phyloP scores from a whole-genome alignment of 192 early-diverging fungal species.

The Coemansia guatemalensis region DNA sequence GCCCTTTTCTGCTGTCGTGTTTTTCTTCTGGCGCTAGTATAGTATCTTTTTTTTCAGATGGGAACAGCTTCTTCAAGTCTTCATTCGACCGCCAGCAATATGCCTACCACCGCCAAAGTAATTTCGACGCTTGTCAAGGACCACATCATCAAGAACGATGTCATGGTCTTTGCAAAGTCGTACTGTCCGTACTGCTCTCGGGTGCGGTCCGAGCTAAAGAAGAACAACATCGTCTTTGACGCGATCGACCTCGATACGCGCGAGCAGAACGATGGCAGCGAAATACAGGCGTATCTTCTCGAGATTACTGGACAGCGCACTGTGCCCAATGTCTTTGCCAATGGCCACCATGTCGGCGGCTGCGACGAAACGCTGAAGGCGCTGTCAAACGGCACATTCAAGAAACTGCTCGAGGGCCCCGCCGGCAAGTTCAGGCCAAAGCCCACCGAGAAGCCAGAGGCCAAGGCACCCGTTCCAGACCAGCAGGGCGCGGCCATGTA shows the following conservation, averaged over 20 bases:
- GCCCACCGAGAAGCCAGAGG: constrained; percentile 5
- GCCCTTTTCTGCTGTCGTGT: background rate
- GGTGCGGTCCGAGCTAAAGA: constrained; percentile 54
- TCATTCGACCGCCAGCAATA: constrained; percentile 6
- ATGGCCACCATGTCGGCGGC: constrained; percentile 66
- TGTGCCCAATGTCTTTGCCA: constrained; percentile 75
- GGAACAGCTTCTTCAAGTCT: constrained; percentile 15
- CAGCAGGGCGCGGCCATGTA: constrained; percentile 15
- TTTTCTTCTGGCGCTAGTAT: constrained; percentile 4
- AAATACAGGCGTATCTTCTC: constrained; percentile 61
- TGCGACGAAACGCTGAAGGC: constrained; percentile 57
- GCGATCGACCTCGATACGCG: constrained; percentile 63
- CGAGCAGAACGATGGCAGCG: constrained; percentile 47
- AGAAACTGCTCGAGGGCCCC: constrained; percentile 44
- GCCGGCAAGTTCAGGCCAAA: constrained; percentile 7
- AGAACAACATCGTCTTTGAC: constrained; percentile 36
- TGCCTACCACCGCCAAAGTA: constrained; percentile 33
- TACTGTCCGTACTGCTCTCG: constrained; percentile 68
- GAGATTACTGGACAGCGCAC: constrained; percentile 65
- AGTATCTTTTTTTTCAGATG: constrained; percentile 12
- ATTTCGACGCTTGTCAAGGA: constrained; percentile 26
- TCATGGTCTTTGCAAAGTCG: constrained; percentile 75
- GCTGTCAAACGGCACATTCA: constrained; percentile 50
- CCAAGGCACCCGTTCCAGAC: background rate
- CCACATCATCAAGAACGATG: constrained; percentile 40